These are phyloP conservation scores for Capsella rubella DNA, from an alignment of 441 rosid genomes.

Conservation along the genomic window DNA sequence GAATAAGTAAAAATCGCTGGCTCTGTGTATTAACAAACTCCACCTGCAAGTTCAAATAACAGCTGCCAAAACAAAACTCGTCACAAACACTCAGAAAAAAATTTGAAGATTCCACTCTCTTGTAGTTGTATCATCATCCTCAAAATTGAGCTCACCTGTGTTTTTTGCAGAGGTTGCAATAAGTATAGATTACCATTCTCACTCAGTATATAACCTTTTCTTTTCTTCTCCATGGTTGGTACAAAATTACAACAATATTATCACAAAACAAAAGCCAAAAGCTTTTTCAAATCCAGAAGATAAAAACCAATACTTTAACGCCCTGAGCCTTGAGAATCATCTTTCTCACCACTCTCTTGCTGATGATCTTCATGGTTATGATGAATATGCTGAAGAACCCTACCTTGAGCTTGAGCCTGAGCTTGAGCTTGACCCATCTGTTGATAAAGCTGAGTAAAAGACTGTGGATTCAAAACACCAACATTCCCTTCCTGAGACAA, in stretches of 20 bases:
- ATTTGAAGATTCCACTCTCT: constrained; percentile 29
- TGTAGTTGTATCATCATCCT: constrained; percentile 30
- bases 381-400: constrained; percentile 66
- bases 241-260: constrained; percentile 51
- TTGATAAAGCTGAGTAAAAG: constrained; percentile 85
- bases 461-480: constrained; percentile 80
- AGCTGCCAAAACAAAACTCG: constrained; percentile 19
- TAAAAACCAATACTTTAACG: constrained; percentile 46
- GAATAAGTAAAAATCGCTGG: constrained; percentile 30
- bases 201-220: constrained; percentile 30
- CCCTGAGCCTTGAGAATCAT: constrained; percentile 87
- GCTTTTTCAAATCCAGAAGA: constrained; percentile 47
- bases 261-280: constrained; percentile 47
- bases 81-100: constrained; percentile 32
- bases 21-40: constrained; percentile 35
- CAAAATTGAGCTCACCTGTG: constrained; percentile 52
- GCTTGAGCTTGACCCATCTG: constrained; percentile 75
- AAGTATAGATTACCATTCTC: constrained; percentile 41
- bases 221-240: constrained; percentile 46
- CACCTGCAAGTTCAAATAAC: constrained; percentile 42
- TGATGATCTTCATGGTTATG: constrained; percentile 53
- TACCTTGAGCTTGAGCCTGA: constrained; percentile 52
- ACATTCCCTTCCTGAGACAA: constrained; percentile 93
- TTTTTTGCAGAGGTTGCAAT: constrained; percentile 44
- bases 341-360: constrained; percentile 65